Evolutionary conservation across 192 early-diverging fungal species (phyloP), one percentile per base, ranked within the genome.

Genomic region (Phlyctochytrium planicorne): DNA sequence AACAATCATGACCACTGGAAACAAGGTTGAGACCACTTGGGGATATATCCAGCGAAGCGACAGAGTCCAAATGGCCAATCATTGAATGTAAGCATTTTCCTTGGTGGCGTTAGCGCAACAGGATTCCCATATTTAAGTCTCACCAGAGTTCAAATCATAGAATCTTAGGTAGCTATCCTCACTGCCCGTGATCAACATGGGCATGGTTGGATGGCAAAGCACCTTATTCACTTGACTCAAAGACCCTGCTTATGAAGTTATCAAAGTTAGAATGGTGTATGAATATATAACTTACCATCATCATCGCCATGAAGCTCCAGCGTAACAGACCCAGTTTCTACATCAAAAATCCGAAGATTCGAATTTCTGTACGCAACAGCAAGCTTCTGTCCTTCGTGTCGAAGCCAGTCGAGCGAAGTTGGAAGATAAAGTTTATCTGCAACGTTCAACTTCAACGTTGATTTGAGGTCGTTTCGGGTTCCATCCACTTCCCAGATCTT

Each of bases 131-230:
- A 30, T 32, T n/a, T n/a, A 23, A 23, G 0, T 75, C 12, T n/a
- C n/a, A 83, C 91, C 92, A 47, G 77, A 83, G 34, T 89, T 87
- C 4, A 87, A 34, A 67, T 94, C 91, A 80, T 87, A 92, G 52
- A 90, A 84, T 62, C 90, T 79, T 55, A 94, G 84, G 47, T 81
- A 80, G 36, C 87, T 70, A 68, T 94, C 91, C 62, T 94, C 91
- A 65, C 91, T 86, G 20, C 84, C 91, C 3, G 91, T 81, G n/a
- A 92, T 80, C 12, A 91, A 67, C 16, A 92, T 52, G 3, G 91
- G 85, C 59, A 90, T 60, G 0, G 86, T 90, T 20, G 93, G 90
- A 73, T 94, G 93, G 12, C 74, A 65, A 17, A 90, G 70, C 27
- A 93, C 71, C 59, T 78, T 77, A 78, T 94, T 94, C 70, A 93